Evolutionary conservation across 106 monocot genomes (phyloP).

Genomic region (Alisma plantagoaquatica): DNA sequence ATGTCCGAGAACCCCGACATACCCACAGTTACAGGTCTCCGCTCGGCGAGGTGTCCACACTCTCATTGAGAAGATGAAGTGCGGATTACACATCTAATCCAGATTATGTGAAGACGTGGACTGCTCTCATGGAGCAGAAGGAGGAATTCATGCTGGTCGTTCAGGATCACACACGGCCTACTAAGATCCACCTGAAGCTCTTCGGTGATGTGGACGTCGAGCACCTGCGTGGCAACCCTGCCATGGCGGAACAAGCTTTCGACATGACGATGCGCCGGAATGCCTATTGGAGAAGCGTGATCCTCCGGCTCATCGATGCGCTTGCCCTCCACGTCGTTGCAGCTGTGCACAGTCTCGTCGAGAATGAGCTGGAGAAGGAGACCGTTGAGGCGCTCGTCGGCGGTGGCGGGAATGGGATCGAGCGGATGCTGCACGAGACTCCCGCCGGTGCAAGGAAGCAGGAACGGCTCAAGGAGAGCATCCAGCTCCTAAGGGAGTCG

Average conservation of each 20-base stretch:
- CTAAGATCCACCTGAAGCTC: not conserved
- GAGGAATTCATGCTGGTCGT: not conserved
- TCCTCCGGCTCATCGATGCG: constrained; percentile 3
- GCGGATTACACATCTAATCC: constrained; percentile 7
- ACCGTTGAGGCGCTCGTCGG: constrained; percentile 22
- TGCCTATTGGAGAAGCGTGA: constrained; percentile 2
- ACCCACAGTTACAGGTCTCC: constrained; percentile 1
- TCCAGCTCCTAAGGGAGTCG: constrained; percentile 35
- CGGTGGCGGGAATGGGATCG: constrained; percentile 15
- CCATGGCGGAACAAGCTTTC: constrained; percentile 3
- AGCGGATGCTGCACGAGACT: constrained; percentile 42
- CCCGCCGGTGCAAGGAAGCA: constrained; percentile 30
- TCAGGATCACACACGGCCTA: not conserved
- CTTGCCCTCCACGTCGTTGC: constrained; percentile 3
- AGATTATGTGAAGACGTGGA: not conserved
- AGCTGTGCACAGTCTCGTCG: constrained; percentile 7
- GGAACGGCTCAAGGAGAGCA: constrained; percentile 36
- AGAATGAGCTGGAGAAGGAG: constrained; percentile 26
- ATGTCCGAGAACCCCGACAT: not conserved
- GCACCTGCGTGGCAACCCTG: not conserved
- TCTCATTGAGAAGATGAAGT: constrained; percentile 2
- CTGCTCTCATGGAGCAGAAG: not conserved
- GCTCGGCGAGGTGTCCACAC: not conserved
- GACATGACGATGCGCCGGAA: constrained; percentile 6
- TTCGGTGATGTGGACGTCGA: constrained; percentile 5